Base-by-base conservation (phyloP, 1,284 basidiomycete genomes). In the Pseudozyma sp. region DNA sequence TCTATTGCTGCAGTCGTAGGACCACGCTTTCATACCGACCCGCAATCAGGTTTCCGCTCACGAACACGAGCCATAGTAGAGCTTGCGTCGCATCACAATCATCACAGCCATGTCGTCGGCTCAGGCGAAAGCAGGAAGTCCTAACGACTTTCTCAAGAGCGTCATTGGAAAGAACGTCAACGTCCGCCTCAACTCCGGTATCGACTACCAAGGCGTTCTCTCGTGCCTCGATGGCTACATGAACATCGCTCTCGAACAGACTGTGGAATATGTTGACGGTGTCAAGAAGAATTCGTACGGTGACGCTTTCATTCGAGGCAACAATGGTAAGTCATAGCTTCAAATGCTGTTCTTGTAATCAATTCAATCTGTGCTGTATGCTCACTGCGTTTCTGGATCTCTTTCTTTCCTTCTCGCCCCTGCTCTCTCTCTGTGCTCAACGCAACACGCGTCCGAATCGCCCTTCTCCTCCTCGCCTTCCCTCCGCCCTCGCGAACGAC, bases 201-300 rank as follows among this genome's bases (percentile, higher is more conserved):
- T 99, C 13, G 95, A 98, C 86, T 99, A 99, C 87, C 90, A 91
- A 76, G 96, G 96, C 42, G 89, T 95, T 1, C 87, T 99, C n/a
- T 95, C 94, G 8, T 98, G 97, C 85, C 89, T 99, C 21, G 97
- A 99, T 86, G 97, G 95, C 18, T 86, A 86, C 82, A 87, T 99
- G 97, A 99, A 99, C 87, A 97, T 99, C 61, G 96, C 95, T 5
- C 87, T 99, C 50, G 96, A 99, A 86, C 92, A 97, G 85, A 97
- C 95, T 1, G 93, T 95, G 86, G 96, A 99, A 86, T 91, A 93
- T 85, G 93, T 97, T 13, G 92, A 93, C 77, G 95, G 95, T 11
- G 85, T 87, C 38, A 89, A 92, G 58, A 95, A 93, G 43, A 96
- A 95, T 84, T 89, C 89, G 69, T 97, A 95, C 80, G 95, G 95